These are phyloP conservation scores for Hypomontagnella monticulosa DNA, from an alignment of 495 filamentous ascomycete genomes.

Conservation along the genomic window DNA sequence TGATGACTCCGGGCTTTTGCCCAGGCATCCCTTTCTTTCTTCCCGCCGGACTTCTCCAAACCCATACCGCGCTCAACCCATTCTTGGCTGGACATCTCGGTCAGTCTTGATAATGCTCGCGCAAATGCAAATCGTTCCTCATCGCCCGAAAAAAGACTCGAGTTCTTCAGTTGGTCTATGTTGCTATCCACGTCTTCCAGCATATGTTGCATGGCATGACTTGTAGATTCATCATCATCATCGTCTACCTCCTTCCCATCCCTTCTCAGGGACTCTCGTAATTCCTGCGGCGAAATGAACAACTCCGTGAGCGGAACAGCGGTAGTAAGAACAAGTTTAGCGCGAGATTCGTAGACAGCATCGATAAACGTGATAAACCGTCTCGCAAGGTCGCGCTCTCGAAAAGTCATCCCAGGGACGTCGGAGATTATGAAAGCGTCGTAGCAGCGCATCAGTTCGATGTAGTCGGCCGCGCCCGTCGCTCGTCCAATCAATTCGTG, in stretches of 20 bases:
- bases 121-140: slow-evolving; percentile 98
- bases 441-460: slow-evolving; percentile 91
- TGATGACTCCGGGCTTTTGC: slow-evolving; percentile 71
- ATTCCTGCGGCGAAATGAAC: slow-evolving; percentile 85
- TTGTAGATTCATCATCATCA: slow-evolving; percentile 67
- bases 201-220: slow-evolving; percentile 84
- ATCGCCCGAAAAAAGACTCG: slow-evolving; percentile 89
- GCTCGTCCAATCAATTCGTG: slow-evolving; percentile 87
- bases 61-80: slow-evolving; percentile 93
- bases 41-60: slow-evolving; percentile 64
- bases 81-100: slow-evolving; percentile 91
- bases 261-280: slow-evolving; percentile 62
- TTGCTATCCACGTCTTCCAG: slow-evolving; percentile 95
- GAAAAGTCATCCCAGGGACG: slow-evolving; percentile 89
- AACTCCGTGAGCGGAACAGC: slow-evolving; percentile 84
- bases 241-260: slow-evolving; percentile 52
- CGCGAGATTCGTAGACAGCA: slow-evolving; percentile 85
- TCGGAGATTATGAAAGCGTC: slow-evolving; percentile 91
- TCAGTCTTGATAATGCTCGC: slow-evolving; percentile 82
- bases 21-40: slow-evolving; percentile 71
- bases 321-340: slow-evolving; percentile 94
- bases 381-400: slow-evolving; percentile 85
- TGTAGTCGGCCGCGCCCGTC: slow-evolving; percentile 91
- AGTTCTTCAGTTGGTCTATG: slow-evolving; percentile 84
- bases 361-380: slow-evolving; percentile 98